Conservation (phyloP, 495 filamentous ascomycete species). For the Tuber aestivum region DNA sequence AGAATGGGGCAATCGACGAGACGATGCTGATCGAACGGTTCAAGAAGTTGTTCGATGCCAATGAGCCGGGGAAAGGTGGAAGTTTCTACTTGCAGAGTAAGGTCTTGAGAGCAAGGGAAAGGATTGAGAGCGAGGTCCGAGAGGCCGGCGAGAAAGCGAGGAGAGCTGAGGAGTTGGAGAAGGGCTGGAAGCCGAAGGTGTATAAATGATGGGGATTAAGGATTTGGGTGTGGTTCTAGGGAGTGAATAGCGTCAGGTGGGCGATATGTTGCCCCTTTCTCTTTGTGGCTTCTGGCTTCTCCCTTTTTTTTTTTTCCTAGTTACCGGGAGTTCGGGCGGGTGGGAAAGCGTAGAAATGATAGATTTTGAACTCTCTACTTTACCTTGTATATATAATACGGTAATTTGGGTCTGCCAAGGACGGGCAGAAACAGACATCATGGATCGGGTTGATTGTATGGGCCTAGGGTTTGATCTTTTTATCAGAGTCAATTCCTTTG, state of each 20-base stretch:
- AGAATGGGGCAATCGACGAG: slow-evolving; percentile 66
- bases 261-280: neutral
- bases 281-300: neutral
- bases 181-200: slow-evolving; percentile 90
- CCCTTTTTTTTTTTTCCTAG: neutral
- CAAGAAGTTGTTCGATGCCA: slow-evolving; percentile 88
- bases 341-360: neutral
- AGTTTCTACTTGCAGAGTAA: slow-evolving; percentile 99
- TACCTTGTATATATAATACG: neutral
- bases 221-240: neutral
- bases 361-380: slow-evolving; percentile 7
- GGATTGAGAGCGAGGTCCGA: slow-evolving; percentile 76
- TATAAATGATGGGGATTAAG: slow-evolving; percentile 63
- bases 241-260: neutral
- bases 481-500: neutral
- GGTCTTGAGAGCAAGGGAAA: slow-evolving; percentile 78
- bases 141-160: slow-evolving; percentile 51
- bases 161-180: slow-evolving; percentile 62
- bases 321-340: neutral
- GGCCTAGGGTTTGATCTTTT: neutral
- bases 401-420: neutral
- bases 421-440: neutral
- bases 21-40: slow-evolving; percentile 77
- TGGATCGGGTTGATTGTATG: neutral
- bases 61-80: slow-evolving; percentile 90